Evolutionary conservation across 2,329 filamentous ascomycete species (phyloP).

Genomic region (Kalmusia sp.): DNA sequence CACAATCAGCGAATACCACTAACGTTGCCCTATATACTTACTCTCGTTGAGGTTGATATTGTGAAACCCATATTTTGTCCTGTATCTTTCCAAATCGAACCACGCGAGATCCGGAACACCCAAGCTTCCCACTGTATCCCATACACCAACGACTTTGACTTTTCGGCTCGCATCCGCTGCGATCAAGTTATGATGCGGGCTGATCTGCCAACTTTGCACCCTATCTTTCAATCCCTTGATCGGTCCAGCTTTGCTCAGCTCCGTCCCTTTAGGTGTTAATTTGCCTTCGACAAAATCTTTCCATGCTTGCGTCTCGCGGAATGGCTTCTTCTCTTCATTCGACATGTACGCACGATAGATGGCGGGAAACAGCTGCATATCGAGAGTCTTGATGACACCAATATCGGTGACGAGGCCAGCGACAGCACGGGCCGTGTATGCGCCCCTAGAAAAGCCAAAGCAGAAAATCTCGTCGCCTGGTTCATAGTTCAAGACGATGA

Average conservation of each 20-base stretch:
- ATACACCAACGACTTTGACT: conserved; percentile 55
- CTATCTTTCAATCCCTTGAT: conserved; percentile 30
- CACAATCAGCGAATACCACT: conserved; percentile 47
- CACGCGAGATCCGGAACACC: conserved; percentile 53
- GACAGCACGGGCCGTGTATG: conserved; percentile 53
- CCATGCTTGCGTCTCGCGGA: conserved; percentile 37
- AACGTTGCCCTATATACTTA: conserved; percentile 25
- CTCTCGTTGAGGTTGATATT: conserved; percentile 41
- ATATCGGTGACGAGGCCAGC: conserved; percentile 53
- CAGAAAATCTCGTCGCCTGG: conserved; percentile 57
- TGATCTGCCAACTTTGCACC: conserved; percentile 45
- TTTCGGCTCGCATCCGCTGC: conserved; percentile 30
- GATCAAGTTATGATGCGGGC: conserved; percentile 32
- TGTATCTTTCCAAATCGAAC: conserved; percentile 22
- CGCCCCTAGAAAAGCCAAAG: conserved; percentile 56
- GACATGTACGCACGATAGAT: conserved; percentile 50
- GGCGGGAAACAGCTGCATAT: conserved; percentile 53
- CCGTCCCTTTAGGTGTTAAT: conserved; percentile 26
- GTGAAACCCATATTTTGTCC: conserved; percentile 41
- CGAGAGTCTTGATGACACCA: conserved; percentile 55
- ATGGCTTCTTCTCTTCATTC: conserved; percentile 33
- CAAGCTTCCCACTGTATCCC: conserved; percentile 56
- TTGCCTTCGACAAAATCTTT: conserved; percentile 46
- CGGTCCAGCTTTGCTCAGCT: conserved; percentile 21
- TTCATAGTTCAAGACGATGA: conserved; percentile 58